Evolutionary conservation across 2,329 filamentous ascomycete genomes (phyloP), one percentile per base, ranked within the genome.

Genomic region (Pseudogymnoascus sp.): DNA sequence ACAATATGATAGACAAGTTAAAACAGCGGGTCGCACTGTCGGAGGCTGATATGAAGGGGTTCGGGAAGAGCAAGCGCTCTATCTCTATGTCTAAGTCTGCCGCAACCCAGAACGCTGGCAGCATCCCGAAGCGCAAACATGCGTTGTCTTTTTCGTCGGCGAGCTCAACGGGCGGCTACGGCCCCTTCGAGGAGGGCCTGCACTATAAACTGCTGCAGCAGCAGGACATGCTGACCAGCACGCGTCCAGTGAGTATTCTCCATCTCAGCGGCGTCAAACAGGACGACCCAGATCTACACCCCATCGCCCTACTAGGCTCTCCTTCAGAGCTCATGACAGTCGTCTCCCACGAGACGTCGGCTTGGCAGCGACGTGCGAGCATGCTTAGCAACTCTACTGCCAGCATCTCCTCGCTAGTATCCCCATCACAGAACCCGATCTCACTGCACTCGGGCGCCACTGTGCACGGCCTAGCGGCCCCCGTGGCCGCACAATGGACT

Each of bases 1-100:
- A 95, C 74, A 97, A 97, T 76, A 90, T 89, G 0, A 97, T 97
- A 67, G 92, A 97, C 70, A 97, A 97, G 75, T 77, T 97, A 47
- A 94, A 95, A 74, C 91, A 96, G 71, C 92, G 97, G 70, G 94
- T 97, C 63, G 80, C 88, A 0, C 91, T 96, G 70, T 82, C 83
- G 0, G 85, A 88, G 69, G 85, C 79, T 58, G 85, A 85, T 0
- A 78, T 85, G 68, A 88, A 87, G 69, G 84, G 87, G 64, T 84
- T 84, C 64, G 80, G 81, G 43, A 88, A 87, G 71, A 77, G 85
- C 60, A 87, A 87, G 72, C 77, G 83, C 43, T 75, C 80, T 39
- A 77, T 77, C 5, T 79, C 77, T 2, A 76, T 73, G 2, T 74
- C 67, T n/a, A 77, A 77, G 65, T 73, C 79, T 64, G 66, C 69